phyloP scores from a whole-genome alignment of 192 early-diverging fungal genomes.

The Podila minutissima region DNA sequence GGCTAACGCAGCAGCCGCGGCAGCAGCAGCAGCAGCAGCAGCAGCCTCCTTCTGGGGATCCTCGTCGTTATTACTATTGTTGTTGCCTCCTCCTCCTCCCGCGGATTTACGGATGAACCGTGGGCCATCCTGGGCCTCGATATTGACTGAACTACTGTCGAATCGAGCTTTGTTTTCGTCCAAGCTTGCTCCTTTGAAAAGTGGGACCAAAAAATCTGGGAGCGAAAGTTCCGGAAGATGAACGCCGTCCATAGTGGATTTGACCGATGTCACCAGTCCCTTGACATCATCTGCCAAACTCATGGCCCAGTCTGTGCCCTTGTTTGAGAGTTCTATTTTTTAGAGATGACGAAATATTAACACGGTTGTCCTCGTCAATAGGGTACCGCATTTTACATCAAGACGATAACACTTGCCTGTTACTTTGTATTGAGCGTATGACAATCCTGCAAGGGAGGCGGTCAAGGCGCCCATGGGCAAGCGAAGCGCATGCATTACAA shows the following conservation, averaged over 20 bases:
- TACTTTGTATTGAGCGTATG: slow-evolving; percentile 71
- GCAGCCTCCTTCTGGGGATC: slow-evolving; percentile 25
- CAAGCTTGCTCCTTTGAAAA: slow-evolving; percentile 54
- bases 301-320: slow-evolving; percentile 49
- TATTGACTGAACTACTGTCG: slow-evolving; percentile 2
- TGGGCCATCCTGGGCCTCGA: slow-evolving; percentile 30
- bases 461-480: slow-evolving; percentile 68
- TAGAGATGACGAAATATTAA: neutral
- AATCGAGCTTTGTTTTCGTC: slow-evolving; percentile 36
- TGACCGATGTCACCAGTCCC: slow-evolving; percentile 29
- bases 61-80: slow-evolving; percentile 31
- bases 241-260: slow-evolving; percentile 49
- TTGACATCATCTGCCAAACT: slow-evolving; percentile 41
- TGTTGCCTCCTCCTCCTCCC: slow-evolving; percentile 22
- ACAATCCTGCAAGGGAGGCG: slow-evolving; percentile 65
- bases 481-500: slow-evolving; percentile 59
- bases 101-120: slow-evolving; percentile 45
- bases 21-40: slow-evolving; percentile 54
- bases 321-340: slow-evolving; percentile 41
- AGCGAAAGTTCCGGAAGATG: slow-evolving; percentile 46
- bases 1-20: slow-evolving; percentile 51
- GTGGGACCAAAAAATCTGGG: slow-evolving; percentile 39
- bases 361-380: neutral
- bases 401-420: slow-evolving; percentile 48
- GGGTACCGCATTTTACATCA: neutral